Conservation (phyloP, 2,329 filamentous ascomycete genomes). For the Aspergillus sp. region DNA sequence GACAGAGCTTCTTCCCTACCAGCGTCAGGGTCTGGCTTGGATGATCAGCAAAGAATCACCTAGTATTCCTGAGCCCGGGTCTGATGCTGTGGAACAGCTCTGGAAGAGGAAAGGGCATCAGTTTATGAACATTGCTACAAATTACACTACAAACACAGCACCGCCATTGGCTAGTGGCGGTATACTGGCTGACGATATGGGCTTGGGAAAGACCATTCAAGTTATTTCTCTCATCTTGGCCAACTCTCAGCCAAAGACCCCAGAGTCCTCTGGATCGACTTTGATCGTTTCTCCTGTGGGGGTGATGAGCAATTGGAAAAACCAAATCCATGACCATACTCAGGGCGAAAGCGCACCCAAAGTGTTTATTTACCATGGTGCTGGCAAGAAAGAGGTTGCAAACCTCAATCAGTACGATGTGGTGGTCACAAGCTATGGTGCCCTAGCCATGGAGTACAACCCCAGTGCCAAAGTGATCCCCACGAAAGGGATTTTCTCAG, state of each 20-base stretch:
- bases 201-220: conserved; percentile 80
- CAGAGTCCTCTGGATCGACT: conserved; percentile 51
- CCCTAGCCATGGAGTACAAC: conserved; percentile 58
- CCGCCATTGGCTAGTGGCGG: conserved; percentile 68
- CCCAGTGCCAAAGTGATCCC: conserved; percentile 39
- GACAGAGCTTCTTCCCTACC: conserved; percentile 68
- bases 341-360: conserved; percentile 53
- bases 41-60: conserved; percentile 69
- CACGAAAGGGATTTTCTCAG: conserved; percentile 49
- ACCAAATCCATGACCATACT: conserved; percentile 68
- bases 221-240: conserved; percentile 70
- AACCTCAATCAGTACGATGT: conserved; percentile 63
- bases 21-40: conserved; percentile 72
- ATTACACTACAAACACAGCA: conserved; percentile 50
- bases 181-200: conserved; percentile 89
- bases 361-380: conserved; percentile 67
- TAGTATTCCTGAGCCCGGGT: conserved; percentile 50
- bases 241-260: conserved; percentile 37
- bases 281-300: conserved; percentile 74
- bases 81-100: conserved; percentile 61
- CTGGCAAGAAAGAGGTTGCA: conserved; percentile 47
- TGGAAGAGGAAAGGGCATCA: conserved; percentile 55
- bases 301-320: conserved; percentile 86
- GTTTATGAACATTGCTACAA: conserved; percentile 64
- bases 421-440: conserved; percentile 78